A percentile compares a stretch with the other conserved stretches of the same genome.
phyloP scores from a whole-genome alignment of 164 flowering plant species.

The Sextonia rubra region DNA sequence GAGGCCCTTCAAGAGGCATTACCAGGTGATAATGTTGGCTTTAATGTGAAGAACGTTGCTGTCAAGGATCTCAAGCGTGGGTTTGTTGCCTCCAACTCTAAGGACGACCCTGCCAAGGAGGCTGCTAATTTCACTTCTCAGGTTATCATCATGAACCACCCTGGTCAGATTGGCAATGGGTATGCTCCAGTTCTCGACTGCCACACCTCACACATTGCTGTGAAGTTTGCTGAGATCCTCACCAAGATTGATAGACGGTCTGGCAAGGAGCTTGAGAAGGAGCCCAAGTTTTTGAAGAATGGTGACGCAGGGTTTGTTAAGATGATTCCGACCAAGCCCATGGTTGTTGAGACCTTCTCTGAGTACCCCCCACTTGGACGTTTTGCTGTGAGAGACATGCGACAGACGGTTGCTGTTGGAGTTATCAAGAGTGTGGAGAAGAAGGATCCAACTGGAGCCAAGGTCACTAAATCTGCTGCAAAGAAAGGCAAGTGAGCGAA shows the following conservation, averaged over 20 bases:
- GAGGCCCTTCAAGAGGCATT: conserved; percentile 60
- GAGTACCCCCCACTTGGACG: conserved; percentile 71
- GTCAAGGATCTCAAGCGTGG: conserved; percentile 75
- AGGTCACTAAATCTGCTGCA: conserved; percentile 69
- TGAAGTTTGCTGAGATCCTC: conserved; percentile 47
- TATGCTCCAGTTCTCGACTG: conserved; percentile 69
- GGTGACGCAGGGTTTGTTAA: conserved; percentile 63
- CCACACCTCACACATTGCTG: conserved; percentile 74
- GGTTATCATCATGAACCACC: conserved; percentile 80
- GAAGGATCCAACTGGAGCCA: conserved; percentile 65
- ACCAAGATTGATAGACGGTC: conserved; percentile 59
- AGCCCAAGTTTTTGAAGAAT: conserved; percentile 61
- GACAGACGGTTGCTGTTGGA: conserved; percentile 66
- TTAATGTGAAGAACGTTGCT: conserved; percentile 68
- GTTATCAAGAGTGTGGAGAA: conserved; percentile 69
- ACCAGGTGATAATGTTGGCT: conserved; percentile 67
- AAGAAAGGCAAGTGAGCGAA: conserved; percentile 38
- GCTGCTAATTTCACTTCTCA: conserved; percentile 70
- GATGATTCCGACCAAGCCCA: conserved; percentile 76
- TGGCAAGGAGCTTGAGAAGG: conserved; percentile 59
- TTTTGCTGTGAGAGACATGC: conserved; percentile 74
- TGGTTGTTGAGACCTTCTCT: conserved; percentile 73
- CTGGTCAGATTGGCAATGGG: conserved; percentile 70
- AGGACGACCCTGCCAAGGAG: conserved; percentile 65
- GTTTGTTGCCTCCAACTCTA: conserved; percentile 62